Conservation (phyloP, 306 rosid species). For the Dryas drummondii region DNA sequence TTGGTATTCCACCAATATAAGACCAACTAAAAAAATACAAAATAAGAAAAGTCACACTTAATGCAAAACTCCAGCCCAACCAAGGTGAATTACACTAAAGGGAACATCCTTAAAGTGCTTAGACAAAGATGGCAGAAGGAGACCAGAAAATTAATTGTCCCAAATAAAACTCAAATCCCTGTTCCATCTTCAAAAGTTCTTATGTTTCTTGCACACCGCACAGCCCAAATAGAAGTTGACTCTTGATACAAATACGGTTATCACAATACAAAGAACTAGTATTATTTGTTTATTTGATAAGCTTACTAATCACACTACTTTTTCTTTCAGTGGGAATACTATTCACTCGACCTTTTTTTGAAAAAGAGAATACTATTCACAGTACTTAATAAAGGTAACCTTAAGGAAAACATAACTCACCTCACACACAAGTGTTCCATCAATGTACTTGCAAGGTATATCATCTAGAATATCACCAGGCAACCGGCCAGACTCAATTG, state of each 20-base stretch:
- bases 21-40: not conserved
- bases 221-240: not conserved
- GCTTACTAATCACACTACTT: not conserved
- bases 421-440: conserved; percentile 92
- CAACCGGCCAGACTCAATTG: conserved; percentile 94
- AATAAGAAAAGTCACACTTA: not conserved
- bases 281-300: not conserved
- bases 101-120: not conserved
- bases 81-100: not conserved
- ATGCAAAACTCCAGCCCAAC: not conserved
- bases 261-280: not conserved
- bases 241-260: not conserved
- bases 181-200: not conserved
- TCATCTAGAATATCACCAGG: conserved; percentile 95
- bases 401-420: conserved; percentile 45
- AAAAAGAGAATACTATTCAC: not conserved
- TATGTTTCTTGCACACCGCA: not conserved
- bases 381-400: conserved; percentile 21
- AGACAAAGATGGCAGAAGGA: not conserved
- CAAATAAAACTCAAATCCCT: not conserved
- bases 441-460: conserved; percentile 83
- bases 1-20: not conserved
- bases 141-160: not conserved
- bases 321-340: not conserved
- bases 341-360: not conserved